Evolutionary conservation across 805 yeast genomes (phyloP).

Genomic region (Candida tibetensis): DNA sequence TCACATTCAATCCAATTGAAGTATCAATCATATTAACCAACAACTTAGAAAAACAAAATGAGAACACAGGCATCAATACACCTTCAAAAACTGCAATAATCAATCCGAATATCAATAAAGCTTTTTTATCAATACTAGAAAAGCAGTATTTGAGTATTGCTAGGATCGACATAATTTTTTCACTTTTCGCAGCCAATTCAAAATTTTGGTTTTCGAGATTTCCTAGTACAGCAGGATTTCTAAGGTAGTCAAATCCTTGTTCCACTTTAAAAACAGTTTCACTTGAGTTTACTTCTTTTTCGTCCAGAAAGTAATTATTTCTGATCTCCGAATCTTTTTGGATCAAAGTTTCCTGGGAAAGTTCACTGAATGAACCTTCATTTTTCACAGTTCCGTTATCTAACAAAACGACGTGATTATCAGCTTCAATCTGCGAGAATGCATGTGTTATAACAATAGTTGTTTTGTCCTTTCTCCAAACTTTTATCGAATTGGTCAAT

Average conservation of each 20-base stretch:
- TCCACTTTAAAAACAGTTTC: too few relatives aligned
- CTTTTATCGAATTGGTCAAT: slow-evolving; percentile 50
- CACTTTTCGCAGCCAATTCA: slow-evolving; percentile 6
- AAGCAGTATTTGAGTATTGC: slow-evolving; percentile 25
- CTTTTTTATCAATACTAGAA: slow-evolving; percentile 17
- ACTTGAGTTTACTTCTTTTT: neutral
- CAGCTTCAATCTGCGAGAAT: slow-evolving; percentile 47
- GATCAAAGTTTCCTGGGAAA: slow-evolving; percentile 1
- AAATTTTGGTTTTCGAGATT: slow-evolving; percentile 16
- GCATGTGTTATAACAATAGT: slow-evolving; percentile 86
- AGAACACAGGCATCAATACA: slow-evolving; percentile 68
- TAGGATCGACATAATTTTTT: slow-evolving; percentile 19
- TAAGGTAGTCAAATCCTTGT: slow-evolving; percentile 17
- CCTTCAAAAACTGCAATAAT: slow-evolving; percentile 55
- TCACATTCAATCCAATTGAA: slow-evolving; percentile 26
- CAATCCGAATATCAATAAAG: slow-evolving; percentile 48
- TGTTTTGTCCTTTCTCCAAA: slow-evolving; percentile 65
- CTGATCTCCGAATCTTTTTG: neutral
- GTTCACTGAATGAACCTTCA: slow-evolving; percentile 15
- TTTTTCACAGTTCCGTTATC: slow-evolving; percentile 51
- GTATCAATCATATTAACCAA: slow-evolving; percentile 60
- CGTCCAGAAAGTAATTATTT: neutral
- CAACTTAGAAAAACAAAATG: slow-evolving; percentile 71
- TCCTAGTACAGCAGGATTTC: slow-evolving; percentile 21
- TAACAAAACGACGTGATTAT: slow-evolving; percentile 60